Evolutionary conservation across 169 alveolate species (phyloP).

Genomic region (Plasmodium berghei): DNA sequence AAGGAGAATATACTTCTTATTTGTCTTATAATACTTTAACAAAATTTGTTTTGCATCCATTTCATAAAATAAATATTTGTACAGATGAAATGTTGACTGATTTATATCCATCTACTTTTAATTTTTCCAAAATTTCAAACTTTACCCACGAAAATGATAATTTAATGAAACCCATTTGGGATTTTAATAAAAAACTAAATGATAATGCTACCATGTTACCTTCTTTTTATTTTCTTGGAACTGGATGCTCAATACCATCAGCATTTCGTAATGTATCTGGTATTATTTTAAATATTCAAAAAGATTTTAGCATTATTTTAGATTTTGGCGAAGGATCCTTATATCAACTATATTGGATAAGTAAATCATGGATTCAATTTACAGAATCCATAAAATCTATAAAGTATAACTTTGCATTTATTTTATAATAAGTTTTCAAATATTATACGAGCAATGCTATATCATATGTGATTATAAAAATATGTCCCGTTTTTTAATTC

Average conservation of each 20-base stretch:
- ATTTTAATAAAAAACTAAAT: conserved; percentile 51
- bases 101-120: conserved; percentile 61
- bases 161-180: conserved; percentile 59
- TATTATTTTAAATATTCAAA: conserved; percentile 78
- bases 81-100: conserved; percentile 27
- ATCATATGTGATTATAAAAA: background rate
- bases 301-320: conserved; percentile 85
- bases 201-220: conserved; percentile 69
- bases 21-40: conserved; percentile 34
- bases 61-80: conserved; percentile 56
- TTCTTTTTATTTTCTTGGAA: conserved; percentile 90
- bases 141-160: conserved; percentile 58
- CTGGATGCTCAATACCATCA: conserved; percentile 93
- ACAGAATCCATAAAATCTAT: conserved; percentile 65
- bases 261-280: conserved; percentile 93
- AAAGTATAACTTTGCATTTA: conserved; percentile 32
- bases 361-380: conserved; percentile 79
- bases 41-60: conserved; percentile 64
- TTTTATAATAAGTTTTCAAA: background rate
- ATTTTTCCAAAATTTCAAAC: conserved; percentile 46
- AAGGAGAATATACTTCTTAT: conserved; percentile 25
- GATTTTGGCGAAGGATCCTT: conserved; percentile 94
- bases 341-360: conserved; percentile 87
- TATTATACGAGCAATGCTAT: background rate
- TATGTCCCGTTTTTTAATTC: background rate